phyloP scores from a whole-genome alignment of 305 asterid species.

The Fraxinus dipetala region DNA sequence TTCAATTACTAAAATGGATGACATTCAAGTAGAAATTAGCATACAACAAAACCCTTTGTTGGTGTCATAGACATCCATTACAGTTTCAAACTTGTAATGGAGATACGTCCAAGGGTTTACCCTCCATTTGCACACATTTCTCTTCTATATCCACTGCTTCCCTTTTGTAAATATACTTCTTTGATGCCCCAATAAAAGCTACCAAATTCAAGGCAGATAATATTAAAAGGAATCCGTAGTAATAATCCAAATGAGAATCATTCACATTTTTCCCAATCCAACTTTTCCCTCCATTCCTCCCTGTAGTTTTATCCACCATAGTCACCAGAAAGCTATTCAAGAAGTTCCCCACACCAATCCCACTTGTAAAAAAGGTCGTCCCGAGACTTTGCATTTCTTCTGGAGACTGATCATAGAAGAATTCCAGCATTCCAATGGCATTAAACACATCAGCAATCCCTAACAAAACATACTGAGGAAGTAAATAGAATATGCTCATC shows the following conservation, averaged over 20 bases:
- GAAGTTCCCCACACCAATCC: conserved; percentile 81
- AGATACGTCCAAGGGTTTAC: conserved; percentile 34
- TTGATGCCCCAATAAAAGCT: conserved; percentile 54
- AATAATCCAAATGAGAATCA: conserved; percentile 65
- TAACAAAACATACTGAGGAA: conserved; percentile 65
- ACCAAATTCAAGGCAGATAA: conserved; percentile 48
- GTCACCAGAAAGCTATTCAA: conserved; percentile 73
- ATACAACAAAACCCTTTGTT: background rate
- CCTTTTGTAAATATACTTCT: conserved; percentile 56
- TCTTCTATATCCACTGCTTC: conserved; percentile 46
- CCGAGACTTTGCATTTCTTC: conserved; percentile 85
- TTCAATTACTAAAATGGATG: background rate
- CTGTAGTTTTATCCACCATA: conserved; percentile 57
- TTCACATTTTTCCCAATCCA: conserved; percentile 81
- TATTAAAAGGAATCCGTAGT: conserved; percentile 60
- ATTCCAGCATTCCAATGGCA: conserved; percentile 75
- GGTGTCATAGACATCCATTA: background rate
- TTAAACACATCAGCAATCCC: conserved; percentile 79
- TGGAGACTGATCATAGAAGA: conserved; percentile 84
- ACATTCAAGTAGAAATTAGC: background rate
- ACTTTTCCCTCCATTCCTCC: conserved; percentile 53
- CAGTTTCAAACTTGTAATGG: conserved; percentile 41
- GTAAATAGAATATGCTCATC: conserved; percentile 54
- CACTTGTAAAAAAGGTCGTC: conserved; percentile 77
- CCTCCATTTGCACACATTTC: conserved; percentile 33